Evolutionary conservation across 2,329 filamentous ascomycete species (phyloP).

Genomic region (Ceratocystis albifundus): DNA sequence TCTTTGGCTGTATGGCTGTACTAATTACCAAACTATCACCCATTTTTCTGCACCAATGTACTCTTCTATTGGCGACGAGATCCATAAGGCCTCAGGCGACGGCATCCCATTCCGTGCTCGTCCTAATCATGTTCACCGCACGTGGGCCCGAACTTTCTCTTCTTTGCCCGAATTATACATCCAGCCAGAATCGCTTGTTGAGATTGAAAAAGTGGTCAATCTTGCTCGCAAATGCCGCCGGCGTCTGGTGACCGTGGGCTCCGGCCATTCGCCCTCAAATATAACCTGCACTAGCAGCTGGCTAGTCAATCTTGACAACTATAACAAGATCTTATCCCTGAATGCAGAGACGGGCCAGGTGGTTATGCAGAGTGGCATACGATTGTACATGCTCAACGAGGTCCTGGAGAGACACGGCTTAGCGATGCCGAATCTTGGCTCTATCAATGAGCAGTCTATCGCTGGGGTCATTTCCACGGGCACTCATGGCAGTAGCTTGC

Average conservation of each 20-base stretch:
- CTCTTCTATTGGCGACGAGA: constrained; percentile 15
- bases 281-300: constrained; percentile 88
- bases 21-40: neutral
- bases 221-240: constrained; percentile 72
- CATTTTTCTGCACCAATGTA: constrained; percentile 10
- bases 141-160: constrained; percentile 89
- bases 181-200: constrained; percentile 63
- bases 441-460: constrained; percentile 88
- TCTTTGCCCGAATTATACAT: constrained; percentile 85
- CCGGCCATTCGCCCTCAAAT: constrained; percentile 82
- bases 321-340: constrained; percentile 59
- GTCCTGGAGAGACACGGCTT: constrained; percentile 64
- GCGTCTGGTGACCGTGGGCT: constrained; percentile 76
- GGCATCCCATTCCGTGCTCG: constrained; percentile 63
- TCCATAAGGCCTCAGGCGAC: constrained; percentile 22
- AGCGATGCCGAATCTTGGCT: constrained; percentile 83
- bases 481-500: constrained; percentile 79
- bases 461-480: constrained; percentile 86
- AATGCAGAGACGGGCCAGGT: constrained; percentile 55
- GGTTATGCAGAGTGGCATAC: constrained; percentile 77
- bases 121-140: constrained; percentile 65
- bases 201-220: constrained; percentile 72
- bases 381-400: constrained; percentile 61
- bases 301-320: constrained; percentile 86
- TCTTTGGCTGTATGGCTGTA: neutral